Evolutionary conservation across 179 eudicot species (phyloP), one percentile per base, ranked within the genome.

Genomic region (Carnegiea gigantea): DNA sequence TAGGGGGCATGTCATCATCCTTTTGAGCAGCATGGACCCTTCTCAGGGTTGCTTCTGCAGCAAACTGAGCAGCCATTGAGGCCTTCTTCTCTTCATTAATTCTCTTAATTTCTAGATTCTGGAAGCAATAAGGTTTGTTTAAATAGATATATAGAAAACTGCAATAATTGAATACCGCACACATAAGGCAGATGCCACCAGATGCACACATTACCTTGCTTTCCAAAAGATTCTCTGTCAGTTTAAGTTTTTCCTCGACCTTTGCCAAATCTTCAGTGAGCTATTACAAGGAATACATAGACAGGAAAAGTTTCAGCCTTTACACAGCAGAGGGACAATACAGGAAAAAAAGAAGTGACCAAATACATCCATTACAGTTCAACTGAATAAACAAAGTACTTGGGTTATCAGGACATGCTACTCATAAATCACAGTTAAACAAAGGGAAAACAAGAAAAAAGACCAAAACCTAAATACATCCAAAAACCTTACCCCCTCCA

Each of bases 1-100:
- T 95, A 17, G 97, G 98, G 80, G 98, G 98, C 98, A 95, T 93
- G 83, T 95, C 98, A 82, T 95, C 98, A 86, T 95, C 98, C 81
- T 95, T 95, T 82, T 93, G 97, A 77, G 95, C 97, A 80, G 96
- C 97, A 89, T 95, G 98, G 72, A 94, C 98, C 88, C 98, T 92
- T 80, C 98, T 85, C 81, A 95, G 94, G 78, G 98, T 93, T 51
- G 98, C 98, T 89, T 95, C 98, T 62, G 98, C 98, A 36, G 98
- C 98, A 91, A 95, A 95, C 80, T 95, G 98, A 84, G 98, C 98
- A 48, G 98, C 98, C 98, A 95, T 92, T 51, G 98, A 90, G 28
- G 98, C 94, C 86, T 90, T 95, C 88, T 95, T 95, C 87, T 95
- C 98, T 86, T 95, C 98, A 83, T 93, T 95, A 71, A 95, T 93